A percentile compares a stretch with the other conserved stretches of the same genome.
Conservation (phyloP, 305 asterid genomes). For the Fraxinus baroniana region DNA sequence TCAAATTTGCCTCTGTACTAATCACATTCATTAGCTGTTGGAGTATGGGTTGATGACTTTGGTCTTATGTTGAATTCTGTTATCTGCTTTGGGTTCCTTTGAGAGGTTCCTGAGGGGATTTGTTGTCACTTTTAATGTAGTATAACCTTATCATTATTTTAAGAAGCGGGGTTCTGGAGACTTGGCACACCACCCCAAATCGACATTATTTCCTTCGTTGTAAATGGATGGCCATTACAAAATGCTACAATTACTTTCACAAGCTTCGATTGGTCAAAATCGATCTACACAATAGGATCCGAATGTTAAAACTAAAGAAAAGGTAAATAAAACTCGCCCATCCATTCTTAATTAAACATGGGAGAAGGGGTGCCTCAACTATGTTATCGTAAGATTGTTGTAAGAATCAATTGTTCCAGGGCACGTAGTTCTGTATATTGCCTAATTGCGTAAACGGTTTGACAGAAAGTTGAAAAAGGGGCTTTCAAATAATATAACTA, state of each 20-base stretch:
- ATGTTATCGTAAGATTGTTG: neutral
- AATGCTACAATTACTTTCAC: neutral
- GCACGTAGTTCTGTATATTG: neutral
- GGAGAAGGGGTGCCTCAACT: neutral
- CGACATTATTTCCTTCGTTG: neutral
- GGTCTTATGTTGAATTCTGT: neutral
- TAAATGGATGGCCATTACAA: neutral
- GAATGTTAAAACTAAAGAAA: neutral
- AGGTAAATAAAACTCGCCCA: neutral
- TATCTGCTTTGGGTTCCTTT: neutral
- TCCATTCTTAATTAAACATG: neutral
- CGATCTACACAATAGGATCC: neutral
- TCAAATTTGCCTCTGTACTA: neutral
- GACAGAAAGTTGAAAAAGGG: neutral
- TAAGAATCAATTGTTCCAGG: neutral
- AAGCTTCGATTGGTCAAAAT: neutral
- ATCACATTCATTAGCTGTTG: neutral
- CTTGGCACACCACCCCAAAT: neutral
- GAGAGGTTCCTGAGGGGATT: neutral
- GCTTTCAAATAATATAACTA: neutral
- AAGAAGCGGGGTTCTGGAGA: neutral
- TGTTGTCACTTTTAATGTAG: neutral
- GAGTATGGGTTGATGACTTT: neutral
- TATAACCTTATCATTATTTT: neutral
- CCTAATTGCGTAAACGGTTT: neutral